Conservation (phyloP, 108 stramenopile genomes). For the Aurantiochytrium sp. region DNA sequence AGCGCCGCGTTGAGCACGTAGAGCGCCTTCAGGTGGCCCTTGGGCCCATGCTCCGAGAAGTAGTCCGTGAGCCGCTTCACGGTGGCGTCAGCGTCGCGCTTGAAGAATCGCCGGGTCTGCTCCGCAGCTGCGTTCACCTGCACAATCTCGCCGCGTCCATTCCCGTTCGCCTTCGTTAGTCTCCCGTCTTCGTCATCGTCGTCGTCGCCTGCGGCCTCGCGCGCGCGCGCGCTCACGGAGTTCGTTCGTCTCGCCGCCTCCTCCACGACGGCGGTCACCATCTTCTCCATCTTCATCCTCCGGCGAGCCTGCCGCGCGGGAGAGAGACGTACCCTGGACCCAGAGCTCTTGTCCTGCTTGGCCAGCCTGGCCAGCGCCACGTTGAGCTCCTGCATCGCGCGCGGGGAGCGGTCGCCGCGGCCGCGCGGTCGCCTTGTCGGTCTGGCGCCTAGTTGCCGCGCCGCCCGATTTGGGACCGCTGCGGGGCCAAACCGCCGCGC, state of each 20-base stretch:
- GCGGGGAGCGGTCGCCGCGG: too few species aligned
- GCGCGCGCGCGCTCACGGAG: too few species aligned
- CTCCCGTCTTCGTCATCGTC: too few species aligned
- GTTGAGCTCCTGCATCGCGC: constrained; percentile 21
- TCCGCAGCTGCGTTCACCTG: constrained; percentile 2
- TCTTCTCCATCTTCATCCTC: too few species aligned
- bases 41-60: not conserved
- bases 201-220: too few species aligned
- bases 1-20: not conserved
- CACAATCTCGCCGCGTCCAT: not conserved
- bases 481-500: too few species aligned
- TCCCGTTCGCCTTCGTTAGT: too few species aligned
- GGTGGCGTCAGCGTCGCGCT: not conserved
- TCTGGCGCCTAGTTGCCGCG: too few species aligned
- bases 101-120: not conserved
- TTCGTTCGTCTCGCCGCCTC: too few species aligned
- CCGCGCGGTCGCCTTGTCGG: too few species aligned
- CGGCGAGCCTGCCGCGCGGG: not conserved
- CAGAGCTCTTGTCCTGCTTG: not conserved
- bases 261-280: too few species aligned
- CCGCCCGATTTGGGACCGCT: too few species aligned
- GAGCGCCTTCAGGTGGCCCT: not conserved
- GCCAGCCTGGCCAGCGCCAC: constrained; percentile 25
- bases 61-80: not conserved
- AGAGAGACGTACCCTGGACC: not conserved